These are phyloP conservation scores for Ustulina deusta DNA, from an alignment of 2,329 filamentous ascomycete species.

Conservation along the genomic window DNA sequence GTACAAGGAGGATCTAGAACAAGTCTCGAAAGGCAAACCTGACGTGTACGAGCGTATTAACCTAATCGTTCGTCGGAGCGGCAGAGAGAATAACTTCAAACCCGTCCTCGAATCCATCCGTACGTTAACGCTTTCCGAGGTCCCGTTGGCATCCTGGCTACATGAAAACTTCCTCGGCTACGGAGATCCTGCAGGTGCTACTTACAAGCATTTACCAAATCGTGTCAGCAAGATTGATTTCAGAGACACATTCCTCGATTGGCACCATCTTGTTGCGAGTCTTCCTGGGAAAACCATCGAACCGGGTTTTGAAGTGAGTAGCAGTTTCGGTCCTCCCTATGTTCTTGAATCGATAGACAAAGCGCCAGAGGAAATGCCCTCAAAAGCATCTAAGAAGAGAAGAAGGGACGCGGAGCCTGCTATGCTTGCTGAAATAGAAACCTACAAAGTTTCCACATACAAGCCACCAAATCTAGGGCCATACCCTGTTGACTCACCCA, in stretches of 20 bases:
- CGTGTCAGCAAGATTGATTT: constrained; percentile 85
- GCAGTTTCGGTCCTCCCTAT: constrained; percentile 88
- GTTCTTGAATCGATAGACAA: constrained; percentile 77
- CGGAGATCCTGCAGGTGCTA: constrained; percentile 89
- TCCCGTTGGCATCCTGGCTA: constrained; percentile 89
- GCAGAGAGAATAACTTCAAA: constrained; percentile 97
- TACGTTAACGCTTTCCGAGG: constrained; percentile 84
- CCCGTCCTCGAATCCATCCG: constrained; percentile 92
- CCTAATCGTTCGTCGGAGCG: constrained; percentile 82
- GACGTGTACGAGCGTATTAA: constrained; percentile 90
- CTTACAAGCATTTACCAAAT: constrained; percentile 84
- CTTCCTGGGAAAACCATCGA: constrained; percentile 89
- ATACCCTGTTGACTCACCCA: constrained; percentile 86
- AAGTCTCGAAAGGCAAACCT: constrained; percentile 71
- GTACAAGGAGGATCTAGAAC: constrained; percentile 81
- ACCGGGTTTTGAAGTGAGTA: constrained; percentile 75
- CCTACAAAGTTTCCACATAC: constrained; percentile 88
- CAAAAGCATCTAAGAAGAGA: constrained; percentile 84
- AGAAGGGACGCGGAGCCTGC: constrained; percentile 80
- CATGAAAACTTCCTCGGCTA: constrained; percentile 98
- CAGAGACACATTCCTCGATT: constrained; percentile 93
- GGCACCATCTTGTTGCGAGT: constrained; percentile 92
- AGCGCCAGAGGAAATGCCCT: constrained; percentile 61
- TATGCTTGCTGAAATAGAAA: constrained; percentile 71
- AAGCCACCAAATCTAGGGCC: constrained; percentile 89